Conservation (phyloP, 495 filamentous ascomycete species). For the Cercophora samala region DNA sequence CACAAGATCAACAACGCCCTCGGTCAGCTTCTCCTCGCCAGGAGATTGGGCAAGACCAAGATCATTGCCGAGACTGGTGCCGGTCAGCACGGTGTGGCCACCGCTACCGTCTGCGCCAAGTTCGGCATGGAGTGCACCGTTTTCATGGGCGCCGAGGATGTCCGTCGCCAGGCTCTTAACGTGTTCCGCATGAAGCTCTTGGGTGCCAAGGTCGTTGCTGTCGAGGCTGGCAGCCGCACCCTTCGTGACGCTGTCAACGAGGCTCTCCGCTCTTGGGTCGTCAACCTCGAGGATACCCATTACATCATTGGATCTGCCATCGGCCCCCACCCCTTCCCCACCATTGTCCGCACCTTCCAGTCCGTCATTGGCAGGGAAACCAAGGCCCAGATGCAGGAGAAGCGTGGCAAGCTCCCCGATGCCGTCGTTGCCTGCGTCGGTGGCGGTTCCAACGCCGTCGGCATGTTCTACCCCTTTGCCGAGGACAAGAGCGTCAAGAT, state of each 20-base stretch:
- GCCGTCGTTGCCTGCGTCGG: conserved; percentile 96
- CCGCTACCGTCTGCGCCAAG: conserved; percentile 92
- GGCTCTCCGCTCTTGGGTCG: conserved; percentile 84
- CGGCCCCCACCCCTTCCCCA: conserved; percentile 92
- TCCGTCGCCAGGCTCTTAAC: conserved; percentile 88
- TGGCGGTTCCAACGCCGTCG: conserved; percentile 84
- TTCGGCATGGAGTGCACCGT: conserved; percentile 95
- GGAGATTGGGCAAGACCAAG: conserved; percentile 79
- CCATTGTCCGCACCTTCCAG: conserved; percentile 94
- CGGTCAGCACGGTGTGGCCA: conserved; percentile 95
- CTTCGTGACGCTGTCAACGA: conserved; percentile 96
- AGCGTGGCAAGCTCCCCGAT: conserved; percentile 84
- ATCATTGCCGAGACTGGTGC: conserved; percentile 96
- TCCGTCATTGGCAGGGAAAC: conserved; percentile 91
- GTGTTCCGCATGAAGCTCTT: conserved; percentile 97
- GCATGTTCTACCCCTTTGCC: conserved; percentile 96
- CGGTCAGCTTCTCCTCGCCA: conserved; percentile 81
- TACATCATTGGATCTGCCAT: conserved; percentile 96
- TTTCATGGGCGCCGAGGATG: conserved; percentile 95
- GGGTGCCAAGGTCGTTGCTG: conserved; percentile 80
- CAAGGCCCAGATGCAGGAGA: conserved; percentile 76
- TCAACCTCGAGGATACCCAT: conserved; percentile 81
- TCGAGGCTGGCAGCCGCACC: conserved; percentile 80
- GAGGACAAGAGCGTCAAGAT: conserved; percentile 81
- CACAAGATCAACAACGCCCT: conserved; percentile 99